Evolutionary conservation across 257 asterid species (phyloP).

Genomic region (Ehretia macrophylla): DNA sequence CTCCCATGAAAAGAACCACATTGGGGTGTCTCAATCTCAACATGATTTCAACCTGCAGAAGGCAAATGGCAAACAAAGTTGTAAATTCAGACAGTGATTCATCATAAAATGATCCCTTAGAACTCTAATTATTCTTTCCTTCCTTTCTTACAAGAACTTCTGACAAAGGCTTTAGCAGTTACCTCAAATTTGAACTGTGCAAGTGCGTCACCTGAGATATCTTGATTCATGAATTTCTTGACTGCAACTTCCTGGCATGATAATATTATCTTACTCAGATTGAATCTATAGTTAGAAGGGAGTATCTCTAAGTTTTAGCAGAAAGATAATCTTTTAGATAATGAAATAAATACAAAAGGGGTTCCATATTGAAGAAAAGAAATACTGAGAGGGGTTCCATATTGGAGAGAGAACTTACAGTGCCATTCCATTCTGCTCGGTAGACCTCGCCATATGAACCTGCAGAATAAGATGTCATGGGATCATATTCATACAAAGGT

Average conservation of each 20-base stretch:
- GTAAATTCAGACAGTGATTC: background rate
- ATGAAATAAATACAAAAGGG: background rate
- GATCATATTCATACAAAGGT: background rate
- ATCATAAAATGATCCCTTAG: background rate
- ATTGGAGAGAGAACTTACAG: slow-evolving; percentile 46
- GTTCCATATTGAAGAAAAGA: background rate
- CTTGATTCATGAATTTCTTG: slow-evolving; percentile 94
- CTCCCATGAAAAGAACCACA: slow-evolving; percentile 98
- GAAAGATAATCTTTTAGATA: no score
- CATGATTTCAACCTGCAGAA: slow-evolving; percentile 84
- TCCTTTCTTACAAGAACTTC: background rate
- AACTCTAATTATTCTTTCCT: background rate
- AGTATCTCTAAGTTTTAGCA: no score
- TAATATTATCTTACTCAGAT: slow-evolving; percentile 5
- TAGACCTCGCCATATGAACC: slow-evolving; percentile 94
- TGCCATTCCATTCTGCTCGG: slow-evolving; percentile 94
- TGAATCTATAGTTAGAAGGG: background rate
- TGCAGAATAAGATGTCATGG: background rate
- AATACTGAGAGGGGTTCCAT: background rate
- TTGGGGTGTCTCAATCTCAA: slow-evolving; percentile 95
- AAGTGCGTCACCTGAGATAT: slow-evolving; percentile 90
- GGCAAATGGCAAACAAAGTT: slow-evolving; percentile 1
- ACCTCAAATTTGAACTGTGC: slow-evolving; percentile 86
- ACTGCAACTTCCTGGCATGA: slow-evolving; percentile 92
- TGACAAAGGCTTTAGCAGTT: slow-evolving; percentile 15